Evolutionary conservation across 78 protist species (phyloP).

Genomic region (Polysphondylium violaceum): DNA sequence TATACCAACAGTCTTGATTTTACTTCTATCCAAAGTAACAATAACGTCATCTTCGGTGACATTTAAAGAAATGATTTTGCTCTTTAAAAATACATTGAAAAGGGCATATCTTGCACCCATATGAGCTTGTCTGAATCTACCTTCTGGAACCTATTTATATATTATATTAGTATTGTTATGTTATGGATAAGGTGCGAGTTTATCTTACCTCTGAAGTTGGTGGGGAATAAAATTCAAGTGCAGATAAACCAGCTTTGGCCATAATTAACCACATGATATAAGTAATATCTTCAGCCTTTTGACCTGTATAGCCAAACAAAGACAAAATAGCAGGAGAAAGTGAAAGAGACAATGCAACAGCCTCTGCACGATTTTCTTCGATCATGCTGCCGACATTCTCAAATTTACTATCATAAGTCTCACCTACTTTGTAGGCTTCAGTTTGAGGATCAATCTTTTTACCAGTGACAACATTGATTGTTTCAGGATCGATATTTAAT

Average conservation of each 20-base stretch:
- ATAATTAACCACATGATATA: constrained; percentile 90
- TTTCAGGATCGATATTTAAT: constrained; percentile 53
- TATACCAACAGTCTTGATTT: constrained; percentile 80
- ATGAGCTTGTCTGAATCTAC: constrained; percentile 85
- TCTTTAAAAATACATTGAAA: constrained; percentile 76
- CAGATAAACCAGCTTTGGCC: constrained; percentile 88
- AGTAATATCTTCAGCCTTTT: constrained; percentile 35
- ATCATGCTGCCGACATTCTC: constrained; percentile 33
- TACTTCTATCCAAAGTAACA: constrained; percentile 64
- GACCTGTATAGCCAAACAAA: constrained; percentile 68
- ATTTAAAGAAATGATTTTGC: constrained; percentile 43
- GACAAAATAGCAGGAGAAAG: constrained; percentile 49
- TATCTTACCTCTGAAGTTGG: constrained; percentile 27
- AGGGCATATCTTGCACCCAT: constrained; percentile 89
- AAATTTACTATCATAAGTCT: constrained; percentile 84
- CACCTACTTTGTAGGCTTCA: constrained; percentile 78
- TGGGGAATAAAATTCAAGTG: constrained; percentile 88
- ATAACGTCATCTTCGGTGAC: constrained; percentile 27
- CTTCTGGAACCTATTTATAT: neutral
- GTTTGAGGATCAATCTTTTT: constrained; percentile 35
- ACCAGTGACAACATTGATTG: constrained; percentile 68
- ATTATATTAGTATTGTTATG: neutral
- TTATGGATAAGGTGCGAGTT: neutral
- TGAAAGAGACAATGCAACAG: constrained; percentile 77
- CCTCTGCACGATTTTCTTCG: constrained; percentile 93